A percentile compares a stretch with the other conserved stretches of the same genome.
These are phyloP conservation scores for Eutrema heterophyllum DNA, from an alignment of 345 rosid genomes.

Conservation along the genomic window DNA sequence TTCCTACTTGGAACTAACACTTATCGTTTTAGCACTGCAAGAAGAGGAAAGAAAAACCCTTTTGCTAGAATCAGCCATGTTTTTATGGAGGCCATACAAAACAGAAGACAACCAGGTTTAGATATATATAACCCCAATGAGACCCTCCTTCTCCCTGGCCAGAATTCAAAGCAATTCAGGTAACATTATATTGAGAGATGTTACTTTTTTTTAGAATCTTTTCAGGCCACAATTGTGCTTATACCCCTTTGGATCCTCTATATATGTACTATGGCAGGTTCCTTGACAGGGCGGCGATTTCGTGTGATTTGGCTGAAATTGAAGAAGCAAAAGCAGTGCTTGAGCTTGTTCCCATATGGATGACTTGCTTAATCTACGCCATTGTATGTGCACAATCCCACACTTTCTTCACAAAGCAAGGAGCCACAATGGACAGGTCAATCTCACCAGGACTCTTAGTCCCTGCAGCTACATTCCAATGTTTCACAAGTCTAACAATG, in stretches of 20 bases:
- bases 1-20: slow-evolving; percentile 22
- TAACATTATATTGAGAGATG: neutral
- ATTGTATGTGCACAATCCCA: slow-evolving; percentile 42
- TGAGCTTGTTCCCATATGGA: slow-evolving; percentile 48
- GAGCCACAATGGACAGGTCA: slow-evolving; percentile 49
- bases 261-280: slow-evolving; percentile 26
- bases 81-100: slow-evolving; percentile 18
- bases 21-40: slow-evolving; percentile 13
- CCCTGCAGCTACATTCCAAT: slow-evolving; percentile 53
- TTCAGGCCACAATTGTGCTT: neutral
- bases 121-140: neutral
- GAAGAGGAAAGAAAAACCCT: slow-evolving; percentile 7
- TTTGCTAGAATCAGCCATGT: slow-evolving; percentile 25
- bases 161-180: slow-evolving; percentile 37
- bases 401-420: slow-evolving; percentile 60
- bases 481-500: slow-evolving; percentile 32
- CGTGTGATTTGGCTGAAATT: slow-evolving; percentile 35
- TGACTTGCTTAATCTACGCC: slow-evolving; percentile 39
- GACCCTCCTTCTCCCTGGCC: neutral
- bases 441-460: slow-evolving; percentile 32
- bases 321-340: slow-evolving; percentile 46
- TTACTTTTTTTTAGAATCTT: neutral
- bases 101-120: neutral
- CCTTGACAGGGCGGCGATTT: slow-evolving; percentile 41
- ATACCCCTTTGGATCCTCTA: no score